These are phyloP conservation scores for Leishmania tarentolae DNA, from an alignment of 208 protist species.

Conservation along the genomic window DNA sequence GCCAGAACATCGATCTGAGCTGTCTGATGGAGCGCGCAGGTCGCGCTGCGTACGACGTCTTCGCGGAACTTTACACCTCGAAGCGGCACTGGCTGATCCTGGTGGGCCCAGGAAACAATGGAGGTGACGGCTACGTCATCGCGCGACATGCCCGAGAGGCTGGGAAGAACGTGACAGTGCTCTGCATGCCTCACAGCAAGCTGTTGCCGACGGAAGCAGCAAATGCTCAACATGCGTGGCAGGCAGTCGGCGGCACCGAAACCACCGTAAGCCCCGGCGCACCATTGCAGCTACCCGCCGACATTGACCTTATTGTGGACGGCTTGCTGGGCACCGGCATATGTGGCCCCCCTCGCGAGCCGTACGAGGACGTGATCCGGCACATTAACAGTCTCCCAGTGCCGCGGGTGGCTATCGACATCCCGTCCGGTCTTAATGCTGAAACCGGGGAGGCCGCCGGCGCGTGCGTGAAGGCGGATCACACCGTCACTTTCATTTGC, in stretches of 20 bases:
- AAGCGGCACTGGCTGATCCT: constrained; percentile 71
- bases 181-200: constrained; percentile 52
- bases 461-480: constrained; percentile 63
- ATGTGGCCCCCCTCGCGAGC: constrained; percentile 49
- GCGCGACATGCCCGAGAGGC: constrained; percentile 51
- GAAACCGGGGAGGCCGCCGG: constrained; percentile 68
- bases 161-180: constrained; percentile 57
- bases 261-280: constrained; percentile 7
- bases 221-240: constrained; percentile 45
- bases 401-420: constrained; percentile 78
- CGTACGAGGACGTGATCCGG: constrained; percentile 65
- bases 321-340: constrained; percentile 83
- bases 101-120: constrained; percentile 86
- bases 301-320: constrained; percentile 80
- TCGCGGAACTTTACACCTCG: constrained; percentile 34
- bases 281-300: constrained; percentile 22
- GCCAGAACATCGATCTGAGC: constrained; percentile 52
- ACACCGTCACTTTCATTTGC: constrained; percentile 81
- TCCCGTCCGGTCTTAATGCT: constrained; percentile 85
- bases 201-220: constrained; percentile 64
- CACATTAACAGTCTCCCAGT: constrained; percentile 54
- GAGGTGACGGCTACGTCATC: constrained; percentile 85
- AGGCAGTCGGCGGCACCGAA: constrained; percentile 33
- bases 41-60: constrained; percentile 56
- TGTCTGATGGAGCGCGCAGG: constrained; percentile 76